Base-by-base conservation (phyloP, 805 yeast species). In the Wickerhamomyces bisporus region DNA sequence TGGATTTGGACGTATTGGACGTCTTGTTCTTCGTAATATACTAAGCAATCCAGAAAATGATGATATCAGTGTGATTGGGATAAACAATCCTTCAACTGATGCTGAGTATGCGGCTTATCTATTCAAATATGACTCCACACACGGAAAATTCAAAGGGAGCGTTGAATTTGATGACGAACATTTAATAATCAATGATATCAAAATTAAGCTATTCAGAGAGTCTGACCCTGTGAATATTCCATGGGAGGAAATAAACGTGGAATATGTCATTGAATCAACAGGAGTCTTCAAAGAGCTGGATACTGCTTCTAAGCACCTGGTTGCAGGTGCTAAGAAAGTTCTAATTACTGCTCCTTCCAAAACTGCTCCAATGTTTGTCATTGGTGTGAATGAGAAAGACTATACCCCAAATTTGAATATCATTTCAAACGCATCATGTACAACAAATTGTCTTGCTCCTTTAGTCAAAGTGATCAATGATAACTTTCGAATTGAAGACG, bases 101-200 rank as follows among this genome's bases (percentile, higher is more conserved):
- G 75, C 93, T 44, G 95, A 86, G 53, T 86, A 86, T 69, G 95
- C 95, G 60, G 85, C 95, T 49, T 86, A 86, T 78, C 79, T 86
- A 87, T 86, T 86, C 85, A 87, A 86, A 75, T 86, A 86, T 71
- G 96, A 86, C 70, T 85, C 95, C 45, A 86, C 95, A 51, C 96
- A 86, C 74, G 94, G 95, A 60, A 73, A 71, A 62, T 87, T 66
- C 81, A 66, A 71, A 60, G 96, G 96, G 60, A 77, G 71, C 44
- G 95, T 86, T 41, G 60, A 60, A 26, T 60, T 66, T 50, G 75
- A 75, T 50, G 86, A 70, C 47, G 73, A 70, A 56, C 56, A 65
- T 60, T 66, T 86, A 46, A 64, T 81, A 66, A 77, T 86, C 62
- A 76, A 81, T 63, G 91, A 87, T 56, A 62, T 73, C 55, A 64